phyloP scores from a whole-genome alignment of 2,329 filamentous ascomycete genomes.

The Aspergillus sp. region DNA sequence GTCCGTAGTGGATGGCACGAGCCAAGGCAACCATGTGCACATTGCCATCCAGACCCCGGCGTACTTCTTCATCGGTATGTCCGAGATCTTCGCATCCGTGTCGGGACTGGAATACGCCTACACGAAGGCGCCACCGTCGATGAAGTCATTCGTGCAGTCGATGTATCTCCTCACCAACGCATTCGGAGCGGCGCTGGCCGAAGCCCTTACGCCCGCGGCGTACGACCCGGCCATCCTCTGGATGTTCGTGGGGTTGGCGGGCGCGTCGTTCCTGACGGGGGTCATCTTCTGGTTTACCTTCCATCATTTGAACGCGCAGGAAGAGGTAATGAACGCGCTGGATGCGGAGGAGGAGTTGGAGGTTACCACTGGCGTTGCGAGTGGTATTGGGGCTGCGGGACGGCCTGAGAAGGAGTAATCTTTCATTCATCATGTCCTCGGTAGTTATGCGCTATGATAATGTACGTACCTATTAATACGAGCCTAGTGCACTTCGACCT shows the following conservation, averaged over 20 bases:
- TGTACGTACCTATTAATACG: no score
- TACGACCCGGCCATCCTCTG: conserved; percentile 58
- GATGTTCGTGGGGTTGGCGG: conserved; percentile 55
- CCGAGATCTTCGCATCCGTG: conserved; percentile 56
- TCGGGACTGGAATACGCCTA: conserved; percentile 66
- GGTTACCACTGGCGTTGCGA: no score
- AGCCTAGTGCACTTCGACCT: no score
- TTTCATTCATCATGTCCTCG: no score
- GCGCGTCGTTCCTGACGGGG: conserved; percentile 42
- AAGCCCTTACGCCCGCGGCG: conserved; percentile 52
- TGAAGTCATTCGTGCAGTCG: conserved; percentile 56
- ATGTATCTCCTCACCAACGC: conserved; percentile 53
- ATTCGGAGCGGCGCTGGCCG: conserved; percentile 51
- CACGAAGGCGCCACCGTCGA: conserved; percentile 61
- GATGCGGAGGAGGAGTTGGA: conserved; percentile 27
- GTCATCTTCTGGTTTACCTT: conserved; percentile 48
- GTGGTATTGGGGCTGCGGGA: no score
- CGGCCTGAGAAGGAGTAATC: background rate
- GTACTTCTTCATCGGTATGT: conserved; percentile 39
- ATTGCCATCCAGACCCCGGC: conserved; percentile 40
- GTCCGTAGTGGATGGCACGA: conserved; percentile 24
- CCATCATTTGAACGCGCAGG: conserved; percentile 40
- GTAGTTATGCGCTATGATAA: no score
- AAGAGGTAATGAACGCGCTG: conserved; percentile 45
- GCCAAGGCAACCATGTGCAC: conserved; percentile 34